A percentile compares a stretch with the other conserved stretches of the same genome.
Conservation (phyloP, 441 rosid species). For the Manihot esculenta region DNA sequence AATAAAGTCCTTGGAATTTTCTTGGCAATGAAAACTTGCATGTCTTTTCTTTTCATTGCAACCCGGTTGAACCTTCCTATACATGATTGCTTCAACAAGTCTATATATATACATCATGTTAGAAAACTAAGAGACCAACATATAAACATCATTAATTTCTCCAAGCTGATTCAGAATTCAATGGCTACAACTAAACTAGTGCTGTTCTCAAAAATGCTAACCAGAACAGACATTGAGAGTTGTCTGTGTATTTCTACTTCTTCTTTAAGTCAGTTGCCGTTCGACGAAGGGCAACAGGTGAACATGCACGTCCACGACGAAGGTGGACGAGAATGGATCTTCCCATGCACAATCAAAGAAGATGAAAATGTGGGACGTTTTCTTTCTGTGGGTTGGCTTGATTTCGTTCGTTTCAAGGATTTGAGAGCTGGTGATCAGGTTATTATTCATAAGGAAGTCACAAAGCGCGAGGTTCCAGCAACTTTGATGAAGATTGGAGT, state of each 20-base stretch:
- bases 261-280: not conserved
- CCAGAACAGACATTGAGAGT: constrained; percentile 18
- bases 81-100: not conserved
- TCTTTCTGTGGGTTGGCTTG: constrained; percentile 8
- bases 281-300: not conserved
- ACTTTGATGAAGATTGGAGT: not conserved
- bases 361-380: not conserved
- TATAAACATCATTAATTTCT: no score
- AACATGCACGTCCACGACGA: constrained; percentile 3
- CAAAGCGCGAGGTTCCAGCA: not conserved
- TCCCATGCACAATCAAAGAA: not conserved
- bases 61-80: not conserved
- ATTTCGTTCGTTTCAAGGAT: not conserved
- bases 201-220: constrained; percentile 20
- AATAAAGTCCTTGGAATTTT: not conserved
- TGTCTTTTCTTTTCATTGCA: not conserved
- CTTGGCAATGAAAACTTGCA: not conserved
- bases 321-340: not conserved
- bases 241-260: constrained; percentile 3
- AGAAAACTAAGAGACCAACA: no score
- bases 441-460: not conserved
- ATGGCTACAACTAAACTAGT: not conserved
- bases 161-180: no score
- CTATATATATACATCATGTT: no score
- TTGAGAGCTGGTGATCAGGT: constrained; percentile 15